Base-by-base conservation (phyloP, 139 green algal species). In the Desmodesmus armatus region DNA sequence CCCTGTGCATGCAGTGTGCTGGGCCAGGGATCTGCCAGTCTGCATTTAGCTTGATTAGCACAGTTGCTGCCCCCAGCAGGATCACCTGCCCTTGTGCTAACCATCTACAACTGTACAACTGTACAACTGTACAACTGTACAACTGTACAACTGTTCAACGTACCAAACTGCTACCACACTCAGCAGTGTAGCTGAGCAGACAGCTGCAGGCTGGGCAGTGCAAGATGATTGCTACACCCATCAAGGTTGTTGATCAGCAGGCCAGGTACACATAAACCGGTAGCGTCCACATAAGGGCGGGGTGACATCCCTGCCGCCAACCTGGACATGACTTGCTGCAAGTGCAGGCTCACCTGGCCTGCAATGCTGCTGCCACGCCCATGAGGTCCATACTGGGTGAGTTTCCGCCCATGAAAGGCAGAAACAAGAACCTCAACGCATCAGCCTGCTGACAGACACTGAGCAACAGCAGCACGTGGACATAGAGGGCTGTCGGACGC, bases 321-420 rank as follows among this genome's bases (percentile, higher is more conserved):
- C n/a, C n/a, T n/a, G n/a, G n/a, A n/a, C n/a, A n/a, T n/a, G n/a
- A n/a, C n/a, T n/a, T n/a, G n/a, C n/a, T n/a, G n/a, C n/a, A n/a
- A n/a, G n/a, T n/a, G n/a, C 4, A 44, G 27, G 53, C 51, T 11
- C 35, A 82, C 75, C 75, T 69, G 53, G 35, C 53, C 39, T 53
- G 53, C 35, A 82, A 35, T 35, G 70, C 17, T 37, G 75, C 51
- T 27, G 75, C 75, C 3, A 70, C 53, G 2, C 21, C n/a, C 75
- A 82, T 82, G 19, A 82, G 9, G 53, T 82, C 75, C 35, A 82
- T n/a, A 3, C 37, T 53, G 4, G 75, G 75, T 11, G 39, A 62
- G 53, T 70, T 82, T 4, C 25, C 9, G 2, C 33, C 41, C 27
- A 53, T 21, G 53, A 82, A 39, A 5, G 75, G 75, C 5, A 71